phyloP scores from a whole-genome alignment of 257 asterid species.

The Rehmannia glutinosa region DNA sequence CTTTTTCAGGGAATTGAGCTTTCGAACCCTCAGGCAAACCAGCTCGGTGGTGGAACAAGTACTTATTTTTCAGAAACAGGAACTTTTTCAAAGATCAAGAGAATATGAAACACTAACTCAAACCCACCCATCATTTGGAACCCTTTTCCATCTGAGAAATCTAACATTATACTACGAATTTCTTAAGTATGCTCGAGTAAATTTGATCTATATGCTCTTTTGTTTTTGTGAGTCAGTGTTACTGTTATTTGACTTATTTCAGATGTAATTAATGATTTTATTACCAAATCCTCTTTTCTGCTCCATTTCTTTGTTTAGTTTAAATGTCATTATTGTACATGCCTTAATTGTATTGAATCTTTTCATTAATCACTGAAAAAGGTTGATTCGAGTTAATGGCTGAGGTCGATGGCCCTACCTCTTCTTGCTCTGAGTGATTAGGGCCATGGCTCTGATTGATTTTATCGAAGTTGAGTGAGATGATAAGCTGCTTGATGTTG shows the following conservation, averaged over 20 bases:
- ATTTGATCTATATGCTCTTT: neutral
- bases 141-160: neutral
- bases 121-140: neutral
- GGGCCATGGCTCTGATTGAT: too few species aligned
- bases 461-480: too few species aligned
- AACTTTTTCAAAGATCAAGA: constrained; percentile 86
- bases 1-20: constrained; percentile 85
- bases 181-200: neutral
- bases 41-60: constrained; percentile 83
- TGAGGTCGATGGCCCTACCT: too few species aligned
- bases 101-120: constrained; percentile 25
- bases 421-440: too few species aligned
- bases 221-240: neutral
- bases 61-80: constrained; percentile 94
- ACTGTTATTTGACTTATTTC: too few species aligned
- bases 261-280: neutral
- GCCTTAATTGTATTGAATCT: too few species aligned
- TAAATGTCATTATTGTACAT: too few species aligned
- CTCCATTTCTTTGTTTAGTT: too few species aligned
- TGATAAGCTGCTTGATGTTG: too few species aligned
- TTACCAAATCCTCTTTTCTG: neutral
- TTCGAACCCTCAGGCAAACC: constrained; percentile 90
- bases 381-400: too few species aligned
- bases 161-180: neutral
- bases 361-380: too few species aligned